Evolutionary conservation across 495 filamentous ascomycete genomes (phyloP).

Genomic region (Daldinia bambusicola): DNA sequence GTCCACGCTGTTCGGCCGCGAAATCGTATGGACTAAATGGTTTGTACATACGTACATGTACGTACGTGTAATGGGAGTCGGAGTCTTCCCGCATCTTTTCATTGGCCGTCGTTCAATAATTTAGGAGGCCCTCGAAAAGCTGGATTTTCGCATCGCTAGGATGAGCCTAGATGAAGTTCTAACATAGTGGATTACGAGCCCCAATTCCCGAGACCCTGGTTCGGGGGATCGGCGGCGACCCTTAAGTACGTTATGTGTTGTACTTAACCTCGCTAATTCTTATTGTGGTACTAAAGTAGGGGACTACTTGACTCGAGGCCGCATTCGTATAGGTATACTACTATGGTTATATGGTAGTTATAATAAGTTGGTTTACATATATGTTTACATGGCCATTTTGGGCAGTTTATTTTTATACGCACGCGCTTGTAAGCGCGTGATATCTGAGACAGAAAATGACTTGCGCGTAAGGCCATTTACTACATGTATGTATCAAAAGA

Average conservation of each 20-base stretch:
- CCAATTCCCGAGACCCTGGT: slow-evolving; percentile 38
- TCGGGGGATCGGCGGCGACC: slow-evolving; percentile 34
- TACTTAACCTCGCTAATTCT: background rate
- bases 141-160: slow-evolving; percentile 35
- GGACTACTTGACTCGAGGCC: too few species aligned
- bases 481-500: background rate
- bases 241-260: slow-evolving; percentile 21
- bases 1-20: slow-evolving; percentile 7
- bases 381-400: background rate
- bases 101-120: slow-evolving; percentile 18
- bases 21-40: slow-evolving; percentile 4
- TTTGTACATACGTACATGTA: background rate
- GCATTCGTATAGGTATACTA: too few species aligned
- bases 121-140: slow-evolving; percentile 6
- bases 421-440: slow-evolving; percentile 8
- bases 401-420: background rate
- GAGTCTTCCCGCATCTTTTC: too few species aligned
- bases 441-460: slow-evolving; percentile 22
- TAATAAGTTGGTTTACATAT: too few species aligned
- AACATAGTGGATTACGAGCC: slow-evolving; percentile 9
- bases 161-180: slow-evolving; percentile 42
- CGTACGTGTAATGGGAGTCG: background rate
- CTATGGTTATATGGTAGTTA: too few species aligned
- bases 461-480: slow-evolving; percentile 17
- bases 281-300: too few species aligned